Base-by-base conservation (phyloP, 192 early-diverging fungal species). In the Obelidium mucronatum region DNA sequence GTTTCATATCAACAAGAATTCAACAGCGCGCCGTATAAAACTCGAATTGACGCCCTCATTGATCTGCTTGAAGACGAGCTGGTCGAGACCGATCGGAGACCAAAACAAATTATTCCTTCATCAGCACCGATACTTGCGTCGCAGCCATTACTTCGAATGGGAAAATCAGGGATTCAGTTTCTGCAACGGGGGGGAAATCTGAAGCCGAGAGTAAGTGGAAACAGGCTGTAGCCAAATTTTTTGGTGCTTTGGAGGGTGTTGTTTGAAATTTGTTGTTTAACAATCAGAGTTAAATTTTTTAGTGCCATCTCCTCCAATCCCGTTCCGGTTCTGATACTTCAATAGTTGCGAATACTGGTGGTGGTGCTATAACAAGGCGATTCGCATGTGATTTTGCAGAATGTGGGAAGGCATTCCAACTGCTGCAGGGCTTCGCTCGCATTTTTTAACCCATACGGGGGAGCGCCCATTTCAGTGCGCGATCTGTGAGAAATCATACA, bases 391-490 rank as follows among this genome's bases (percentile, higher is more conserved):
- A 48, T 48, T 48, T 48, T 0, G 11, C 44, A 15, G 44, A 19
- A 48, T 48, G 44, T 48, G 44, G 44, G 19, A 64, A 36, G 31
- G 11, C 28, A 19, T 64, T 64, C 24, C 15, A 19, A 6, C 6
- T 6, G 8, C 31, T 33, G 19, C 8, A 24, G 22, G 35, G 35
- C 33, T 40, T 64, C 22, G 35, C 4, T 22, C 33, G 22, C 62
- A 64, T 64, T 11, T 34, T 5, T 37, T 64, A 6, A 64, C 33
- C 26, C 62, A 64, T 33, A 64, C 62, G 62, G 62, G 62, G 4
- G 62, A 64, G 24, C 62, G 62, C 15, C 28, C 22, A 19, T 64
- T 39, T 40, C 17, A 8, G 31, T 64, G 62, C 24, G 22, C 5
- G 36, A 19, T 35, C 17, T 64, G 62, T 37, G 36, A 15, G 0